These are phyloP conservation scores for Chlorella vulgaris DNA, from an alignment of 139 green algal species.

Conservation along the genomic window DNA sequence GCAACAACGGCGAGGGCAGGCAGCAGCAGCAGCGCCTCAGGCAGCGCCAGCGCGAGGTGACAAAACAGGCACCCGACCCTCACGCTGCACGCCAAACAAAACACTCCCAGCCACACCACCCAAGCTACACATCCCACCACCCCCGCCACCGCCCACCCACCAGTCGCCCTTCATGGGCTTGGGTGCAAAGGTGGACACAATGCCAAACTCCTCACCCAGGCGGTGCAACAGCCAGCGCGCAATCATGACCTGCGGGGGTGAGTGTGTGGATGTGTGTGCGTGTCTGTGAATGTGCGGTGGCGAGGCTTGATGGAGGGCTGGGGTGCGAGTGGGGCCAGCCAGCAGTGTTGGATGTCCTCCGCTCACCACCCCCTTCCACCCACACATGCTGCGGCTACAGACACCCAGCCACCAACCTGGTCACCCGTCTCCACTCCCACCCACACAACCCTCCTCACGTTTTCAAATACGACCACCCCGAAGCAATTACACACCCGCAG, in stretches of 20 bases:
- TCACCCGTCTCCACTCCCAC: constrained; percentile 87
- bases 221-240: constrained; percentile 85
- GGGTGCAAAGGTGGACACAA: constrained; percentile 83
- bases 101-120: no score
- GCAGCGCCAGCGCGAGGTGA: no score
- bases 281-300: background rate
- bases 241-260: constrained; percentile 62
- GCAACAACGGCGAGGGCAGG: no score
- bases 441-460: no score
- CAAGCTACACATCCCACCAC: background rate
- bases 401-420: constrained; percentile 35
- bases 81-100: no score
- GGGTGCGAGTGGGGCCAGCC: no score
- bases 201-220: constrained; percentile 74
- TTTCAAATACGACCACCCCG: no score
- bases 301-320: background rate
- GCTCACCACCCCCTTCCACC: background rate
- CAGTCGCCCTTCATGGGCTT: constrained; percentile 93
- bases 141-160: constrained; percentile 19
- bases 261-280: background rate
- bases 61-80: no score
- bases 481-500: no score
- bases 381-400: background rate
- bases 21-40: no score
- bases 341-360: no score